These are phyloP conservation scores for Vigna mungo DNA, from an alignment of 306 rosid species.

Conservation along the genomic window DNA sequence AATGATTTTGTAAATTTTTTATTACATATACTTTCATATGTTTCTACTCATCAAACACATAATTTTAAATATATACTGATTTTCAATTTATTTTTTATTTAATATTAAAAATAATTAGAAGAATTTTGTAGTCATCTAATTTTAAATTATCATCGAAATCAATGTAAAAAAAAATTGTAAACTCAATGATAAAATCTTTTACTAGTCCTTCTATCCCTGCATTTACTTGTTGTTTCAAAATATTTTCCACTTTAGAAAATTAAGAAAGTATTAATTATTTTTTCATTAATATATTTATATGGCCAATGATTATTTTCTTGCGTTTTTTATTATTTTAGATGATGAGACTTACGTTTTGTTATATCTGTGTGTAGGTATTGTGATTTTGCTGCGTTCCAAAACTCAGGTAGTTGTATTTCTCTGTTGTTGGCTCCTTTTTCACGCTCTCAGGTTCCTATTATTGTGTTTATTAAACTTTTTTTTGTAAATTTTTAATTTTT, in stretches of 20 bases:
- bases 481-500: too few relatives aligned
- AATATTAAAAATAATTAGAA: not conserved
- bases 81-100: not conserved
- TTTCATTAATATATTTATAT: not conserved
- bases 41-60: not conserved
- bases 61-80: not conserved
- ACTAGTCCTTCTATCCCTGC: not conserved
- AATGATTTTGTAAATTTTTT: not conserved
- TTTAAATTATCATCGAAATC: not conserved
- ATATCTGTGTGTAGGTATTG: too few relatives aligned
- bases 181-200: not conserved
- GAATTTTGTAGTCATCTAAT: not conserved
- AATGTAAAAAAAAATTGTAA: not conserved
- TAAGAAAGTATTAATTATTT: not conserved
- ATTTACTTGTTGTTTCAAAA: not conserved
- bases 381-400: too few relatives aligned
- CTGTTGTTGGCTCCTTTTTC: too few relatives aligned
- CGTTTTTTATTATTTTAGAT: too few relatives aligned
- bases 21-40: not conserved
- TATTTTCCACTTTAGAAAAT: not conserved
- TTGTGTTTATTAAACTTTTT: too few relatives aligned
- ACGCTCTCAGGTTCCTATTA: too few relatives aligned
- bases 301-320: too few relatives aligned
- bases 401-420: too few relatives aligned
- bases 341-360: too few relatives aligned